Conservation (phyloP, 441 rosid genomes). For the Lepidium campestre region DNA sequence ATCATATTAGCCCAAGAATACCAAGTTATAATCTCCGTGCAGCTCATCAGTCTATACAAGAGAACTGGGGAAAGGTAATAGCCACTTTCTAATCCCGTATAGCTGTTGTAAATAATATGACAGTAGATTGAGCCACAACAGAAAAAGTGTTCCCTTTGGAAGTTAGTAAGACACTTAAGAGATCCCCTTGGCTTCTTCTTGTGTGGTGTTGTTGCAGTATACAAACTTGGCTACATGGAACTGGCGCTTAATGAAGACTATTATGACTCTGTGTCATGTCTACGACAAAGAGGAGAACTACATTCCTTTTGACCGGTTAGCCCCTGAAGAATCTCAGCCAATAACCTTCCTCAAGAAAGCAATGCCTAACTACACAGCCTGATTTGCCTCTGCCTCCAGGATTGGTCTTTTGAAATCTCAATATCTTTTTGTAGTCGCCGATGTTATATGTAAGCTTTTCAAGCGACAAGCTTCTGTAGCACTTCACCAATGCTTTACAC, state of each 20-base stretch:
- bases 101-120: background rate
- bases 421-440: conserved; percentile 10
- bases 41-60: conserved; percentile 73
- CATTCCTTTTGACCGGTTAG: conserved; percentile 59
- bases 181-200: background rate
- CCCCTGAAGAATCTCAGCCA: conserved; percentile 67
- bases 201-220: conserved; percentile 43
- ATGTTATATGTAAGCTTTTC: conserved; percentile 9
- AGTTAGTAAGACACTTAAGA: background rate
- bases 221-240: conserved; percentile 81
- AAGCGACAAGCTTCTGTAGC: conserved; percentile 4
- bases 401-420: conserved; percentile 5
- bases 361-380: conserved; percentile 68
- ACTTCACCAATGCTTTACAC: background rate
- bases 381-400: background rate
- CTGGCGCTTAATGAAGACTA: conserved; percentile 90
- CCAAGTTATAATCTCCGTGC: conserved; percentile 77
- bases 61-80: conserved; percentile 87
- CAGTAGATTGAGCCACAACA: background rate
- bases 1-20: conserved; percentile 76
- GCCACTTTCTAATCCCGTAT: background rate
- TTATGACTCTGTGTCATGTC: conserved; percentile 80
- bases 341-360: conserved; percentile 63
- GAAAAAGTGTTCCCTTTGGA: background rate
- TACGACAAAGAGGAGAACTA: conserved; percentile 64